Conservation (phyloP, 2,329 filamentous ascomycete species). For the Cordyceps pruinosa region DNA sequence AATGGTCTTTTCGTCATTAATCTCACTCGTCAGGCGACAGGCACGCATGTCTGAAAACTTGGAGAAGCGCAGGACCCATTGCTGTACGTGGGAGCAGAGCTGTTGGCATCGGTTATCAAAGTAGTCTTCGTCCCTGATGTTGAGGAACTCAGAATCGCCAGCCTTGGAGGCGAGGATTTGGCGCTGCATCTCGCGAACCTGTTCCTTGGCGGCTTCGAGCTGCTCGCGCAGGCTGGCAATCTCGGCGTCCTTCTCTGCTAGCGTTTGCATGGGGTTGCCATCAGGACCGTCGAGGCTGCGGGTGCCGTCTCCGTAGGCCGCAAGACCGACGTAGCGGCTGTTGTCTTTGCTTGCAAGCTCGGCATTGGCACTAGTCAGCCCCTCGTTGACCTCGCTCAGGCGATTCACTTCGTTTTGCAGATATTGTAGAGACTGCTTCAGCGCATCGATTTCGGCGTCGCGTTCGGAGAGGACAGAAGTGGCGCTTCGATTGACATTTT, state of each 20-base stretch:
- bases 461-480: conserved; percentile 69
- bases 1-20: conserved; percentile 87
- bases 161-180: conserved; percentile 53
- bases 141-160: conserved; percentile 66
- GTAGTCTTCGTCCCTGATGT: conserved; percentile 82
- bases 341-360: conserved; percentile 70
- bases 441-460: conserved; percentile 77
- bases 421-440: conserved; percentile 71
- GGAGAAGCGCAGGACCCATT: conserved; percentile 96
- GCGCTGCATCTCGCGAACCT: conserved; percentile 45
- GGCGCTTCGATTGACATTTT: conserved; percentile 56
- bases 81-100: conserved; percentile 90
- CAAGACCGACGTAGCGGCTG: conserved; percentile 60
- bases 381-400: conserved; percentile 75
- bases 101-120: conserved; percentile 92
- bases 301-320: conserved; percentile 55
- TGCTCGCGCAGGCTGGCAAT: conserved; percentile 71
- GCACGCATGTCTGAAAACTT: conserved; percentile 92
- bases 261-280: conserved; percentile 51
- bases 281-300: conserved; percentile 65
- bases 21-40: conserved; percentile 74
- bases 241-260: conserved; percentile 80
- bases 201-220: conserved; percentile 63
- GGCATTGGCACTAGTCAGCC: conserved; percentile 68
- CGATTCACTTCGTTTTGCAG: conserved; percentile 76